Conservation (phyloP, 116 monocot genomes). For the Trichopus zeylanicus region DNA sequence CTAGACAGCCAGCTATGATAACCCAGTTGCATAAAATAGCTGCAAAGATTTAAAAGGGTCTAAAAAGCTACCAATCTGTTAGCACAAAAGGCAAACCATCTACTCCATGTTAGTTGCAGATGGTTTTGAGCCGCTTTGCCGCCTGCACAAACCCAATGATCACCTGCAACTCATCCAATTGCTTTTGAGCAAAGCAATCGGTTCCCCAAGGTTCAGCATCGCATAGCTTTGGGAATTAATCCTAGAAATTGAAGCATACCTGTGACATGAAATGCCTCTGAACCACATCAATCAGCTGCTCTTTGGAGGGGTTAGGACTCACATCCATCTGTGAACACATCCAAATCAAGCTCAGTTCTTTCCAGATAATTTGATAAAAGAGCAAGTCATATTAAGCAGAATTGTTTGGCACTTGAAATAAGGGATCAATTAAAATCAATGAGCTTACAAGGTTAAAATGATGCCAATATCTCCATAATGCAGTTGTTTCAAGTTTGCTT, state of each 20-base stretch:
- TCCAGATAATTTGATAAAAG: no score
- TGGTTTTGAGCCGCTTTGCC: constrained; percentile 58
- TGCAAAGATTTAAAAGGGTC: no score
- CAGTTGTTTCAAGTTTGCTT: constrained; percentile 84
- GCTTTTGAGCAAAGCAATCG: constrained; percentile 19
- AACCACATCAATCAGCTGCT: constrained; percentile 81
- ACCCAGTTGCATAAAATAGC: no score
- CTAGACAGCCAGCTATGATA: no score
- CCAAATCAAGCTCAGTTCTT: no score
- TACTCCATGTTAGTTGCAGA: constrained; percentile 46
- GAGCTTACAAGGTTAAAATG: constrained; percentile 84
- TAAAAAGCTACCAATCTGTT: constrained; percentile 13
- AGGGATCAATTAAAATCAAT: not conserved
- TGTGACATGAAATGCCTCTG: constrained; percentile 93
- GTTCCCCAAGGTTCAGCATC: not conserved
- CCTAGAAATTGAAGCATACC: constrained; percentile 26
- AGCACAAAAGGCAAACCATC: constrained; percentile 3
- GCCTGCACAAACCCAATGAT: constrained; percentile 62
- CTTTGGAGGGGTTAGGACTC: constrained; percentile 78
- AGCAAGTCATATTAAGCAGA: not conserved
- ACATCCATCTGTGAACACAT: constrained; percentile 45
- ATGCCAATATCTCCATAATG: constrained; percentile 83
- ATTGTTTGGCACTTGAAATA: not conserved
- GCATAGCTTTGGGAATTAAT: not conserved
- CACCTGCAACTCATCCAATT: constrained; percentile 83